A percentile compares a stretch with the other conserved stretches of the same genome.
These are phyloP conservation scores for Vigna angularis DNA, from an alignment of 306 rosid genomes.

Conservation along the genomic window DNA sequence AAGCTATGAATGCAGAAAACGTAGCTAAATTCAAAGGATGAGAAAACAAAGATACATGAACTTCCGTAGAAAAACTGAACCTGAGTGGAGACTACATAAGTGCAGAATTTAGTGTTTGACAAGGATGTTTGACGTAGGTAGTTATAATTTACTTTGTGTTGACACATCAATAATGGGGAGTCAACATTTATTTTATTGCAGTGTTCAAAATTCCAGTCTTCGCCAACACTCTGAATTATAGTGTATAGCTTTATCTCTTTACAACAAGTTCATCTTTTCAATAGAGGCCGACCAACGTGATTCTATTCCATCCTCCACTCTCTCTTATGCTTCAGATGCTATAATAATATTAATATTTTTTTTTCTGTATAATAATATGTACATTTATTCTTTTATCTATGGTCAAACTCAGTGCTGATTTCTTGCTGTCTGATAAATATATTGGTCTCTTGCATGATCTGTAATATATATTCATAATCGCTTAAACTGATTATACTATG, in stretches of 20 bases:
- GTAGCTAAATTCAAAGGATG: not conserved
- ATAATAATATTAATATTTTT: too few relatives aligned
- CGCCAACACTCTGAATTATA: conserved; percentile 55
- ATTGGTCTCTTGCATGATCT: not conserved
- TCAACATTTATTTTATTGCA: conserved; percentile 51
- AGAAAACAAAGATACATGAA: conserved; percentile 21
- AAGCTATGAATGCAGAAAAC: not conserved
- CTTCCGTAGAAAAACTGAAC: conserved; percentile 10
- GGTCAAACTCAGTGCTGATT: conserved; percentile 18
- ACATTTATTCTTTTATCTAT: conserved; percentile 20
- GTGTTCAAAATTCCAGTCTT: conserved; percentile 58
- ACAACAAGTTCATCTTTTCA: conserved; percentile 52
- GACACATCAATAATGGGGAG: conserved; percentile 48
- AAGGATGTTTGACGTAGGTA: conserved; percentile 36
- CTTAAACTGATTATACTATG: too few relatives aligned
- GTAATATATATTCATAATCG: conserved; percentile 25
- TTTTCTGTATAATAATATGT: not conserved
- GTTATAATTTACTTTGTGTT: conserved; percentile 44
- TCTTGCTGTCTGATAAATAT: conserved; percentile 21
- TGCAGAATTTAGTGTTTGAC: conserved; percentile 49
- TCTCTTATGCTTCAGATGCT: conserved; percentile 52
- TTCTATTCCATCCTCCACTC: conserved; percentile 92
- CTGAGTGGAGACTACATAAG: conserved; percentile 7
- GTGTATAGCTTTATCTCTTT: conserved; percentile 43
- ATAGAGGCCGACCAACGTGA: conserved; percentile 94